phyloP scores from a whole-genome alignment of 805 yeast genomes.

The Wickerhamomyces chaumierensis region DNA sequence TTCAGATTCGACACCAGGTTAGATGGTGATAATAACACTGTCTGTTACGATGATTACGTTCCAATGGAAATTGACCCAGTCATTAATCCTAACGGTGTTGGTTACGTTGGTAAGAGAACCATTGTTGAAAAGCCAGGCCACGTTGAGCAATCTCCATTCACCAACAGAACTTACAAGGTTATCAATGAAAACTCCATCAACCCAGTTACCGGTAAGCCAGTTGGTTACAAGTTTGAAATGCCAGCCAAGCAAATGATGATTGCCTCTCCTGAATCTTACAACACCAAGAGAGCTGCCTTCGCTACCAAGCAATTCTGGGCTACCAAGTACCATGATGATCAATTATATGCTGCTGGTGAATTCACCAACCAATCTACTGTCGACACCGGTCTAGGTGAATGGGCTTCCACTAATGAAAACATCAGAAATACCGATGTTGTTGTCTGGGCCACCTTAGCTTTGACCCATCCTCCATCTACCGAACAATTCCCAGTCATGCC shows the following conservation, averaged over 20 bases:
- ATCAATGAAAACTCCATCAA: slow-evolving; percentile 65
- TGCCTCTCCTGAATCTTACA: slow-evolving; percentile 52
- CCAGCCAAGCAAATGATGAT: slow-evolving; percentile 70
- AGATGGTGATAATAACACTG: slow-evolving; percentile 63
- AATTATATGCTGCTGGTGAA: slow-evolving; percentile 74
- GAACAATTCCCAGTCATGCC: slow-evolving; percentile 92
- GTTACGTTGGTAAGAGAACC: slow-evolving; percentile 53
- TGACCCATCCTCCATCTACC: slow-evolving; percentile 73
- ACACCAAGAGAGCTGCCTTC: slow-evolving; percentile 59
- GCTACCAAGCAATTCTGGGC: slow-evolving; percentile 79
- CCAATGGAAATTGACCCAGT: slow-evolving; percentile 41
- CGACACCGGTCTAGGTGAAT: slow-evolving; percentile 61
- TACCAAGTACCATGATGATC: slow-evolving; percentile 63
- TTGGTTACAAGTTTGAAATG: slow-evolving; percentile 63
- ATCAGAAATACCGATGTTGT: slow-evolving; percentile 70
- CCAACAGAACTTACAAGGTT: slow-evolving; percentile 63
- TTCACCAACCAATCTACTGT: slow-evolving; percentile 69
- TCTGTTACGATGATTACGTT: slow-evolving; percentile 57
- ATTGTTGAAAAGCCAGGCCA: slow-evolving; percentile 60
- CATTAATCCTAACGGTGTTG: slow-evolving; percentile 58
- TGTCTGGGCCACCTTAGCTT: slow-evolving; percentile 73
- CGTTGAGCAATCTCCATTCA: slow-evolving; percentile 65
- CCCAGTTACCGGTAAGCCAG: slow-evolving; percentile 59
- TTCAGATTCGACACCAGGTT: slow-evolving; percentile 76
- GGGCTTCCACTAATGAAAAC: slow-evolving; percentile 57